A percentile compares a stretch with the other conserved stretches of the same genome.
phyloP scores from a whole-genome alignment of 192 early-diverging fungal species.

The Geosiphon pyriformis region DNA sequence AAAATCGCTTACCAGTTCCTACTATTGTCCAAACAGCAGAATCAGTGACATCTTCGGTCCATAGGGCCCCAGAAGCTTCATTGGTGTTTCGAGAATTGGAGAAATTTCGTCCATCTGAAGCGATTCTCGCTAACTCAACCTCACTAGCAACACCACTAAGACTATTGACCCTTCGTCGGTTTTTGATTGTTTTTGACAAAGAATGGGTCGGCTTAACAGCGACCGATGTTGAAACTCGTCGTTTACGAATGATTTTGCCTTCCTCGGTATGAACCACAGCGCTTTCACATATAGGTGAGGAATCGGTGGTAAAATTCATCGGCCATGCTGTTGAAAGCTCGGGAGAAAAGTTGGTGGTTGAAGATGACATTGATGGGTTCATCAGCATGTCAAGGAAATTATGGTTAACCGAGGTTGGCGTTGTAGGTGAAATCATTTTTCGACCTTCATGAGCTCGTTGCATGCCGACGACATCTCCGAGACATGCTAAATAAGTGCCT shows the following conservation, averaged over 20 bases:
- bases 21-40: conserved; percentile 91
- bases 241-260: conserved; percentile 29
- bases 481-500: conserved; percentile 65
- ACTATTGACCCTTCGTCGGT: conserved; percentile 48
- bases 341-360: conserved; percentile 29
- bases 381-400: conserved; percentile 16
- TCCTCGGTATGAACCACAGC: conserved; percentile 27
- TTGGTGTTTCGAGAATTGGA: conserved; percentile 20
- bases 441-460: conserved; percentile 51
- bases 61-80: conserved; percentile 40
- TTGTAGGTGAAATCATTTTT: conserved; percentile 37
- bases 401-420: conserved; percentile 8
- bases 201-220: conserved; percentile 29
- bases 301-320: conserved; percentile 16
- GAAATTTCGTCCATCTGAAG: conserved; percentile 22
- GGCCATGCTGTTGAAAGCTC: conserved; percentile 25
- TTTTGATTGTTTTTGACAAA: conserved; percentile 30
- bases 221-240: conserved; percentile 39
- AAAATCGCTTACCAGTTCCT: conserved; percentile 58
- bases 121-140: conserved; percentile 33
- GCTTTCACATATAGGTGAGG: conserved; percentile 23
- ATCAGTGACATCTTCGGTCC: conserved; percentile 83
- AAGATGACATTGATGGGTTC: conserved; percentile 17
- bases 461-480: conserved; percentile 74
- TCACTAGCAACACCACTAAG: conserved; percentile 39